Evolutionary conservation across 805 yeast species (phyloP).

Genomic region (Wickerhamomyces chaumierensis): DNA sequence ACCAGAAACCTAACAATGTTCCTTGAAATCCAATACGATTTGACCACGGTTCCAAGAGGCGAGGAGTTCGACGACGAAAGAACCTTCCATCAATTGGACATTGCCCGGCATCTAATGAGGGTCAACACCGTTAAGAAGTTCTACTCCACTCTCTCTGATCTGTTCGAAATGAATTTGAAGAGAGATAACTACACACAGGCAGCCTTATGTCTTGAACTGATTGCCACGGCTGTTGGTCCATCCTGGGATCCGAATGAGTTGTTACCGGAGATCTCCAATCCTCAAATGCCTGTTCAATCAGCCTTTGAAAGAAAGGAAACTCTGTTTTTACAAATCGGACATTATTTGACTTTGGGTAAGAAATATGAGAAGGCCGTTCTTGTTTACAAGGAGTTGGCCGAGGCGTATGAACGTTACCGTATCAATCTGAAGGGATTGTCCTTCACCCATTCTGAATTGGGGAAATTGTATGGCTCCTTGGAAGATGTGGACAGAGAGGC

Average conservation of each 20-base stretch:
- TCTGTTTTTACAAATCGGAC: constrained; percentile 58
- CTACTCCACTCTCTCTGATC: constrained; percentile 65
- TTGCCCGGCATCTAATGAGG: constrained; percentile 65
- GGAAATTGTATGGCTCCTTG: constrained; percentile 54
- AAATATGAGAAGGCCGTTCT: constrained; percentile 74
- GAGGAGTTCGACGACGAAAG: constrained; percentile 83
- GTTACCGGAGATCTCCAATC: constrained; percentile 47
- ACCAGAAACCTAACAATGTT: constrained; percentile 49
- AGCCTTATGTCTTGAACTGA: constrained; percentile 65
- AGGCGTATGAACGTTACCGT: constrained; percentile 60
- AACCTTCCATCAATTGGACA: constrained; percentile 65
- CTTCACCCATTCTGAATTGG: constrained; percentile 54
- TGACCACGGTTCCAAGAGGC: constrained; percentile 65
- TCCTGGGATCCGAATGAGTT: constrained; percentile 54
- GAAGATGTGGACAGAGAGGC: constrained; percentile 58
- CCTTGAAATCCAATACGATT: constrained; percentile 51
- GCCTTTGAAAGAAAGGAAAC: constrained; percentile 74
- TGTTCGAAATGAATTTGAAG: constrained; percentile 51
- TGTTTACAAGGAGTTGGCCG: constrained; percentile 64
- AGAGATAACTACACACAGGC: constrained; percentile 69
- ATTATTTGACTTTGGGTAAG: constrained; percentile 56
- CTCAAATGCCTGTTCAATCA: constrained; percentile 69
- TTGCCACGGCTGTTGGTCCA: constrained; percentile 52
- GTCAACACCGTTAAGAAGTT: constrained; percentile 73
- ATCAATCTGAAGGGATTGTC: constrained; percentile 71